Evolutionary conservation across 805 yeast species (phyloP).

Genomic region (Yarrowia yakushimensis): DNA sequence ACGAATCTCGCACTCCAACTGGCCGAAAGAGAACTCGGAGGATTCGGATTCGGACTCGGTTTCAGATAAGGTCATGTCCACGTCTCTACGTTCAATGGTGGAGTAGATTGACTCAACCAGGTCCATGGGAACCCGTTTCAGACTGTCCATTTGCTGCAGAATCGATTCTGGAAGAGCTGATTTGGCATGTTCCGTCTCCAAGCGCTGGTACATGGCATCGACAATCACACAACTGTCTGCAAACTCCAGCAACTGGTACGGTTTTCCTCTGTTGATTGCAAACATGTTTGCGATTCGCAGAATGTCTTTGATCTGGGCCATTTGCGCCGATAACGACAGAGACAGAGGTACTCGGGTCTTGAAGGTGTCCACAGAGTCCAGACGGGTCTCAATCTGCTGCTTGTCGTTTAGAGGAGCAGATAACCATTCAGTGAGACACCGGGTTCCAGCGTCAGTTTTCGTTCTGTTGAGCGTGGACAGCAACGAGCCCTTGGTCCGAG

Average conservation of each 20-base stretch:
- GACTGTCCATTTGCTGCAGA: background rate
- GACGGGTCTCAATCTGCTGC: slow-evolving; percentile 54
- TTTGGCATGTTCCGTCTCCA: background rate
- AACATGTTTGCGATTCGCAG: slow-evolving; percentile 6
- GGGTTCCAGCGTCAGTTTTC: slow-evolving; percentile 73
- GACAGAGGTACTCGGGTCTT: slow-evolving; percentile 3
- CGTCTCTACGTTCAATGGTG: background rate
- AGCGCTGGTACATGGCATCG: background rate
- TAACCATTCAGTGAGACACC: slow-evolving; percentile 78
- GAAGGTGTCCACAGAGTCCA: slow-evolving; percentile 48
- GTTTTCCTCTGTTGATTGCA: slow-evolving; percentile 7
- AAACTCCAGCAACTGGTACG: slow-evolving; percentile 9
- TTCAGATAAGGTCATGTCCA: background rate
- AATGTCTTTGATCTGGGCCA: slow-evolving; percentile 16
- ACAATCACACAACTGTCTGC: slow-evolving; percentile 6
- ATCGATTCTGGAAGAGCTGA: background rate
- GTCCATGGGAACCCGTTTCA: background rate
- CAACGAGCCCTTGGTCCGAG: slow-evolving; percentile 63
- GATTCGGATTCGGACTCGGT: background rate
- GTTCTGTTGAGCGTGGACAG: slow-evolving; percentile 69
- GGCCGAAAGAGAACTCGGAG: background rate
- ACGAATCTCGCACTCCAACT: slow-evolving; percentile 29
- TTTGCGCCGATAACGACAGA: slow-evolving; percentile 10
- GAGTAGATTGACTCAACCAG: background rate
- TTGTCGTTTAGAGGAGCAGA: slow-evolving; percentile 69